Conservation (phyloP, 345 rosid genomes). For the Salix brachista region DNA sequence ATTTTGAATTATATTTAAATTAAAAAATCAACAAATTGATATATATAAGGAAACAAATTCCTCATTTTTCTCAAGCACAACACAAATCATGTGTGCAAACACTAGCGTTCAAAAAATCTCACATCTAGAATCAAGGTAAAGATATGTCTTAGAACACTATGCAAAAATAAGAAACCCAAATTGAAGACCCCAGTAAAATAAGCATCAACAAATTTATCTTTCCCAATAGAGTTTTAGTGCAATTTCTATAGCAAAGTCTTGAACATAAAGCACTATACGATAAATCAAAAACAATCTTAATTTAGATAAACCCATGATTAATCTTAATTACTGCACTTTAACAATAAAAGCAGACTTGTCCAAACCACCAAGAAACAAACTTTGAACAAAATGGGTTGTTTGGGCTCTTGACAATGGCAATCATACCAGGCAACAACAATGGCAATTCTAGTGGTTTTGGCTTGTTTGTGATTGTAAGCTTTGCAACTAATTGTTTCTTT, state of each 20-base stretch:
- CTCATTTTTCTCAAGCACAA: neutral
- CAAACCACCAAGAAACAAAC: neutral
- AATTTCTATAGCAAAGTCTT: neutral
- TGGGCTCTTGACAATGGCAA: constrained; percentile 68
- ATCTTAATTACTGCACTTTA: too few relatives aligned
- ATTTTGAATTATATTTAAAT: too few relatives aligned
- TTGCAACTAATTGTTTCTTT: constrained; percentile 20
- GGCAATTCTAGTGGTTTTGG: constrained; percentile 72
- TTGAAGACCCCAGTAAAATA: neutral
- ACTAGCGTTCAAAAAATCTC: neutral
- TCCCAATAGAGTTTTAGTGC: neutral
- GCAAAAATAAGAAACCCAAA: neutral
- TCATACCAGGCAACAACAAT: constrained; percentile 85
- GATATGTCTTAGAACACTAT: neutral
- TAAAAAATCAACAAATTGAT: too few relatives aligned
- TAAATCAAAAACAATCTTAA: neutral
- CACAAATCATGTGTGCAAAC: neutral
- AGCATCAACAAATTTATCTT: too few relatives aligned
- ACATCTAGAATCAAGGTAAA: neutral
- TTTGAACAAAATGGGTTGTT: constrained; percentile 51
- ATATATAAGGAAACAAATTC: too few relatives aligned
- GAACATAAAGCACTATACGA: neutral
- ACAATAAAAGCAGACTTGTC: neutral
- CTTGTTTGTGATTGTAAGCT: constrained; percentile 37
- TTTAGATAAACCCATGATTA: too few relatives aligned